Evolutionary conservation across 768 basidiomycete genomes (phyloP).

Genomic region (Baorangia bicolor): DNA sequence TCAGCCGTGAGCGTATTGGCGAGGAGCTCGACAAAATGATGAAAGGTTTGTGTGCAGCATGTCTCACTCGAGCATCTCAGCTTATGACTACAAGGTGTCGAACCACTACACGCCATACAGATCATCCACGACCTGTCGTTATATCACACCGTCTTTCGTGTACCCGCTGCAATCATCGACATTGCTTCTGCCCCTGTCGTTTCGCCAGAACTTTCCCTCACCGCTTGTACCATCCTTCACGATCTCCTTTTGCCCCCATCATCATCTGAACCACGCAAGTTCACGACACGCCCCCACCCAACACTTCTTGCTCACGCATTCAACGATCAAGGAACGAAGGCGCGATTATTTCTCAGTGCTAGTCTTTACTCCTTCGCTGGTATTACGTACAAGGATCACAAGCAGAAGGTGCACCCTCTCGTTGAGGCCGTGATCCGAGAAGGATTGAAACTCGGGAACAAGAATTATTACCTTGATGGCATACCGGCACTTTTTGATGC

Average conservation of each 20-base stretch:
- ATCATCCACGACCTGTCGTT: conserved; percentile 75
- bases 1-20: conserved; percentile 88
- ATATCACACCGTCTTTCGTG: conserved; percentile 63
- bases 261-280: conserved; percentile 8
- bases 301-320: conserved; percentile 35
- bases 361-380: conserved; percentile 69
- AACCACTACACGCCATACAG: conserved; percentile 71
- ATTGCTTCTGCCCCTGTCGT: conserved; percentile 46
- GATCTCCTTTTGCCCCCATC: conserved; percentile 38
- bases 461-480: conserved; percentile 76
- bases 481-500: conserved; percentile 66
- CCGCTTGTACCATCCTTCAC: conserved; percentile 59
- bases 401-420: conserved; percentile 57
- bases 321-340: conserved; percentile 34
- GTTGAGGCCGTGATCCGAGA: conserved; percentile 76
- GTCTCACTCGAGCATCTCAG: neutral
- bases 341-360: conserved; percentile 78
- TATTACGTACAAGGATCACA: conserved; percentile 59
- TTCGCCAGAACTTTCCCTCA: conserved; percentile 44
- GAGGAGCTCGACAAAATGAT: conserved; percentile 95
- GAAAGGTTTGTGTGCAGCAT: conserved; percentile 50
- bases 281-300: conserved; percentile 30
- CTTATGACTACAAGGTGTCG: conserved; percentile 49
- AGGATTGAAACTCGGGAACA: conserved; percentile 78
- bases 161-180: conserved; percentile 45